phyloP scores from a whole-genome alignment of 805 yeast species.

The Candida sonorensis region DNA sequence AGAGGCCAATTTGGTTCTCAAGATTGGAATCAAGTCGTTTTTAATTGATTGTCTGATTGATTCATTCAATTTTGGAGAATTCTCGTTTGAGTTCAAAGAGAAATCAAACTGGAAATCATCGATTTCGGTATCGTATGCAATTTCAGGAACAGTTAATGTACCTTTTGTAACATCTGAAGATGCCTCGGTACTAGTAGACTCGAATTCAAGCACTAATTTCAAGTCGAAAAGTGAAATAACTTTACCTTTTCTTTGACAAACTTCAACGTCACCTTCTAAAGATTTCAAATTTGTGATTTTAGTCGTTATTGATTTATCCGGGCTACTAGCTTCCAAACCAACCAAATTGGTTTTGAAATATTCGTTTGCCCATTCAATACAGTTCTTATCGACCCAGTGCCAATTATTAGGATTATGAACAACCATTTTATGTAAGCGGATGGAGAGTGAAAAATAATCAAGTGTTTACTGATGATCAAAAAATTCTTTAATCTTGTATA shows the following conservation, averaged over 20 bases:
- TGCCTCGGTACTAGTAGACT: constrained; percentile 35
- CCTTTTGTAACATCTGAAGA: constrained; percentile 58
- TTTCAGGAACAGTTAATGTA: constrained; percentile 77
- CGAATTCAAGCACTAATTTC: constrained; percentile 52
- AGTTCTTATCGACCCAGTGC: constrained; percentile 99
- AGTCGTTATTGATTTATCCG: too few species aligned
- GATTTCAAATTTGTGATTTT: constrained; percentile 41
- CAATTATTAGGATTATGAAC: constrained; percentile 96
- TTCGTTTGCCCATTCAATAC: constrained; percentile 81
- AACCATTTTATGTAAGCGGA: constrained; percentile 56
- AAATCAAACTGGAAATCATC: constrained; percentile 85
- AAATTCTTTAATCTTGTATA: too few species aligned
- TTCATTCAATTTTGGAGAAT: constrained; percentile 38
- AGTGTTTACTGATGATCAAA: too few species aligned
- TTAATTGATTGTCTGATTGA: constrained; percentile 42
- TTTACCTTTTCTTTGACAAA: constrained; percentile 94
- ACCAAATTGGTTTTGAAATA: constrained; percentile 62
- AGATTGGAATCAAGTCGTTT: constrained; percentile 54
- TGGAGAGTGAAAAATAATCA: too few species aligned
- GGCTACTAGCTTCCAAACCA: too few species aligned
- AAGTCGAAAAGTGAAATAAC: constrained; percentile 88
- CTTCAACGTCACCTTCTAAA: constrained; percentile 95
- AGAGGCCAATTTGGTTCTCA: constrained; percentile 49
- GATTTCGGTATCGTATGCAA: constrained; percentile 84
- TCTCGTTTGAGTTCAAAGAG: constrained; percentile 46